Conservation (phyloP, 75 land plant species). For the Cunninghamia lanceolata region DNA sequence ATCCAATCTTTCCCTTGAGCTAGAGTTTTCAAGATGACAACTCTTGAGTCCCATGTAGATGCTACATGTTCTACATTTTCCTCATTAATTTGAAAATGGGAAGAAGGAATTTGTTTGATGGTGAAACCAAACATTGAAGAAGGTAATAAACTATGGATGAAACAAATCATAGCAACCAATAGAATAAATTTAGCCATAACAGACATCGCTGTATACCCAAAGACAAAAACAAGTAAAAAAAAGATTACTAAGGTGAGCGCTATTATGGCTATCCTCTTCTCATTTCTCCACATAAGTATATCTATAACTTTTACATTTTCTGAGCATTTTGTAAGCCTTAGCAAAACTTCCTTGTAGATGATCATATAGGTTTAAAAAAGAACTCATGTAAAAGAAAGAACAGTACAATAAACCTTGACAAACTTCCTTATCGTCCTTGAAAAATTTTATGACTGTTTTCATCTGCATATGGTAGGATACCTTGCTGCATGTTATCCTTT, state of each 20-base stretch:
- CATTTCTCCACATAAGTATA: slow-evolving; percentile 78
- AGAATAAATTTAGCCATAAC: slow-evolving; percentile 49
- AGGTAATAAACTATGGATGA: slow-evolving; percentile 61
- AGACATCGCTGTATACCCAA: slow-evolving; percentile 54
- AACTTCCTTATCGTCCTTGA: too few relatives aligned
- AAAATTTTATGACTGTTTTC: too few relatives aligned
- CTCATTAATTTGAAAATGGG: slow-evolving; percentile 42
- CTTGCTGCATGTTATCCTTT: too few relatives aligned
- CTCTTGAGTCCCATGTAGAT: slow-evolving; percentile 35
- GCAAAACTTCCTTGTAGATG: too few relatives aligned
- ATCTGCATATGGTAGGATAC: too few relatives aligned
- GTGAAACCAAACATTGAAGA: slow-evolving; percentile 39
- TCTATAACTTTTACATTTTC: slow-evolving; percentile 70
- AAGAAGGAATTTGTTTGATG: slow-evolving; percentile 16
- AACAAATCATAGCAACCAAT: slow-evolving; percentile 36
- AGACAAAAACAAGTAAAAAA: slow-evolving; percentile 47
- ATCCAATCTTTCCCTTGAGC: slow-evolving; percentile 42
- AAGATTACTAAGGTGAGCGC: slow-evolving; percentile 31
- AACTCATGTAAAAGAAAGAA: too few relatives aligned
- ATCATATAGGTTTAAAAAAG: too few relatives aligned
- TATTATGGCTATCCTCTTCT: slow-evolving; percentile 38
- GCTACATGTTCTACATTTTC: slow-evolving; percentile 16
- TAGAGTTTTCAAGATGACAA: slow-evolving; percentile 12
- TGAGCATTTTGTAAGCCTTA: slow-evolving; percentile 51
- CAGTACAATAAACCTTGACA: too few relatives aligned